A percentile compares a stretch with the other conserved stretches of the same genome.
Conservation (phyloP, 768 basidiomycete genomes). For the Kwoniella sp. region DNA sequence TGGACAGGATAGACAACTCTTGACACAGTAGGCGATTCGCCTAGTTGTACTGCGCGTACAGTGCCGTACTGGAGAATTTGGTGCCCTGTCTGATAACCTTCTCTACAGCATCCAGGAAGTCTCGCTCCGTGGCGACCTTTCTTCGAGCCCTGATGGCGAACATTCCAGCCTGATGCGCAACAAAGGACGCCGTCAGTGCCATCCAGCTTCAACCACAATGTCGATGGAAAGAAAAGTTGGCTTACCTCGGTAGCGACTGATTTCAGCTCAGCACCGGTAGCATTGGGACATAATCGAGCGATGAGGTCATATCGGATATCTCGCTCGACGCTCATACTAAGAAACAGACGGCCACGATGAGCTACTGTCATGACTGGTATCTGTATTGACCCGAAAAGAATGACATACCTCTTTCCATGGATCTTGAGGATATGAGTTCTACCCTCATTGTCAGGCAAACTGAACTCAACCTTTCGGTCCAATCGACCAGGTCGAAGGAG, state of each 20-base stretch:
- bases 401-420: conserved; percentile 81
- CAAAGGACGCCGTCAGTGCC: background rate
- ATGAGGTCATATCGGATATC: conserved; percentile 98
- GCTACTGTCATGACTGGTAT: background rate
- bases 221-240: conserved; percentile 1
- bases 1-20: no score
- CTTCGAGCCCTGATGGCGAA: conserved; percentile 95
- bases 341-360: background rate
- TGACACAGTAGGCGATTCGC: background rate
- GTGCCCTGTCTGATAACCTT: conserved; percentile 97
- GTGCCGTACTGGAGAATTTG: conserved; percentile 89
- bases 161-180: conserved; percentile 88
- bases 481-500: conserved; percentile 91
- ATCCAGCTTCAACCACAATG: background rate
- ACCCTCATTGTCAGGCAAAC: conserved; percentile 90
- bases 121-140: conserved; percentile 95
- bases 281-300: conserved; percentile 93
- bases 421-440: conserved; percentile 95
- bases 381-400: no score
- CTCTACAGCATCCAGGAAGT: conserved; percentile 96
- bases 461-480: conserved; percentile 96
- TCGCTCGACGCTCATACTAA: conserved; percentile 93
- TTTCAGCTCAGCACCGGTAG: conserved; percentile 96
- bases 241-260: conserved; percentile 92
- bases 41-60: conserved; percentile 56